phyloP scores from a whole-genome alignment of 768 basidiomycete genomes.

The Termitomyces sp. region DNA sequence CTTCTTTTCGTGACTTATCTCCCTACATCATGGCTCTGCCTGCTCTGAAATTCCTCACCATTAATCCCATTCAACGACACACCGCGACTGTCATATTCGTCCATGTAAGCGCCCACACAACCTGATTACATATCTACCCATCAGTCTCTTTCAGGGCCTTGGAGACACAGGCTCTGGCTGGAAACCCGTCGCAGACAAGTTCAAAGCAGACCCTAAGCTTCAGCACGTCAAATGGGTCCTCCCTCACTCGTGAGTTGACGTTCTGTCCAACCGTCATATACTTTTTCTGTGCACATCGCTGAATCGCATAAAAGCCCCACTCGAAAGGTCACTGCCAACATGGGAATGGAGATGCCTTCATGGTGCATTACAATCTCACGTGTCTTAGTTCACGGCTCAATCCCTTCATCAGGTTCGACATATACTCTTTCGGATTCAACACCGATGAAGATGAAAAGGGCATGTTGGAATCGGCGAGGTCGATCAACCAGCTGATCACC shows the following conservation, averaged over 20 bases:
- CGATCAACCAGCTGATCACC: conserved; percentile 64
- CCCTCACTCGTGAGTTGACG: conserved; percentile 61
- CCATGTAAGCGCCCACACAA: conserved; percentile 53
- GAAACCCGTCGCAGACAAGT: conserved; percentile 69
- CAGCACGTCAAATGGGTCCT: conserved; percentile 87
- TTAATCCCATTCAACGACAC: conserved; percentile 57
- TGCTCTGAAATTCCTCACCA: conserved; percentile 43
- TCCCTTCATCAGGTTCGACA: conserved; percentile 62
- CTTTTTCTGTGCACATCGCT: not conserved
- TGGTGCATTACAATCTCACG: conserved; percentile 40
- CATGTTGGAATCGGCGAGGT: conserved; percentile 58
- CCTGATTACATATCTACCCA: not conserved
- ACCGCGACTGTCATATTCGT: conserved; percentile 86
- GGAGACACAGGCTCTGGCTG: conserved; percentile 75
- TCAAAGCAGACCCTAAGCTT: conserved; percentile 47
- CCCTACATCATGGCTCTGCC: conserved; percentile 26
- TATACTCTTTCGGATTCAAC: conserved; percentile 57
- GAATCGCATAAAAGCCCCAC: conserved; percentile 30
- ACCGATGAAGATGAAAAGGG: conserved; percentile 69
- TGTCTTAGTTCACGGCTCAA: conserved; percentile 1
- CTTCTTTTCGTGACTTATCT: conserved; percentile 12
- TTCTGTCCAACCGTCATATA: not conserved
- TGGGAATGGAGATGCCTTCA: conserved; percentile 68
- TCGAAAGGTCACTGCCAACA: conserved; percentile 69
- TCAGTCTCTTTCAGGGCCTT: conserved; percentile 46